A percentile compares a stretch with the other conserved stretches of the same genome.
Conservation (phyloP, 1,284 basidiomycete genomes). For the Golubevia pallescens region DNA sequence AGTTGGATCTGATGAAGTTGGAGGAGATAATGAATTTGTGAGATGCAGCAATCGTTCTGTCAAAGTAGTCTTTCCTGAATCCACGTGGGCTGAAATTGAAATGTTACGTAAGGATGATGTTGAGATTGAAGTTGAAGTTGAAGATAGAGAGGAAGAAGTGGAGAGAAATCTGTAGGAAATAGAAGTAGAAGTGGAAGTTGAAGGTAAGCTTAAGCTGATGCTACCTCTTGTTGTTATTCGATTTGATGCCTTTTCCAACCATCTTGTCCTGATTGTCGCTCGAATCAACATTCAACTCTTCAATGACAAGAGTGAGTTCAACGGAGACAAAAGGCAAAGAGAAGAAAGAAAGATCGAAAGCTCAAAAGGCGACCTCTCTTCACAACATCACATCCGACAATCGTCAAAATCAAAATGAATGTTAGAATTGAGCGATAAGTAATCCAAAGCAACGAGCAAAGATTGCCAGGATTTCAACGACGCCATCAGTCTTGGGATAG, state of each 20-base stretch:
- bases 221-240: not conserved
- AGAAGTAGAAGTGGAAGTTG: not conserved
- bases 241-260: slow-evolving; percentile 1
- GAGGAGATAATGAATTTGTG: slow-evolving; percentile 75
- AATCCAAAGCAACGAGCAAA: too few species aligned
- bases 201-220: not conserved
- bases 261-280: not conserved
- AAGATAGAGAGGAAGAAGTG: slow-evolving; percentile 8
- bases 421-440: too few species aligned
- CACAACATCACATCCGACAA: too few species aligned
- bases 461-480: too few species aligned
- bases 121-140: slow-evolving; percentile 2
- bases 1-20: slow-evolving; percentile 2
- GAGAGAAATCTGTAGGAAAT: slow-evolving; percentile 73
- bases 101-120: slow-evolving; percentile 26
- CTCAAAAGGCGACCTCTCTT: not conserved
- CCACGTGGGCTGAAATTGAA: slow-evolving; percentile 62
- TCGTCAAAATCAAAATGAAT: too few species aligned
- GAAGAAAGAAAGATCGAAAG: slow-evolving; percentile 2
- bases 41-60: slow-evolving; percentile 83
- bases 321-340: not conserved
- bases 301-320: not conserved
- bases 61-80: slow-evolving; percentile 88
- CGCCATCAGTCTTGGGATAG: too few species aligned
- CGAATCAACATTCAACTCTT: not conserved